Evolutionary conservation across 2,329 filamentous ascomycete species (phyloP), one percentile per base, ranked within the genome.

Genomic region (Cordyceps cateniannulata): DNA sequence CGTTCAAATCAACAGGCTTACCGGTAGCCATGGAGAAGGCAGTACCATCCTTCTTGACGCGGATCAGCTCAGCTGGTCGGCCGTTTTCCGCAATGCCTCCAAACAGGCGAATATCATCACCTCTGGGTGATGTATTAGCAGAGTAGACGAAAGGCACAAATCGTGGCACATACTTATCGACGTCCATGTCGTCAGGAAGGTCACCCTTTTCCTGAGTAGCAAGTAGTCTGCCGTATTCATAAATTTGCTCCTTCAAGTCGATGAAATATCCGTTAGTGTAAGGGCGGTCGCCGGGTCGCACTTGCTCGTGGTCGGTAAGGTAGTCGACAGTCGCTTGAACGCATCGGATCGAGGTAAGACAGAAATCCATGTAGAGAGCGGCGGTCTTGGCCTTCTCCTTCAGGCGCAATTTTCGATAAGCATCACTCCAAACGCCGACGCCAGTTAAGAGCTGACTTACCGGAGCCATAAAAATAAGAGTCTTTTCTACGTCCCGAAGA

Each of bases 261-360:
- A 97, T 88, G 73, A 97, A 97, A 77, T 98, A 98, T 72, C 91
- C 91, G 83, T 90, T 91, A 82, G 88, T 95, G 81, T 97, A 98
- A 66, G 92, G 91, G 69, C 89, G 87, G 75, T 98, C 93, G 75
- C 85, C 81, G 63, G 90, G 89, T 73, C 91, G 86, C 66, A 88
- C 87, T 77, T 93, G 90, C 74, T 98, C 93, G 72, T 86, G 86
- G 72, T 96, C 91, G 80, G 85, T 88, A 66, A 97, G 82, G 75
- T 88, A 88, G 75, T 91, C 87, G 75, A 96, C 90, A 63, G 91
- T 95, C 65, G 91, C 88, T 80, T 96, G 90, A 72, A 96, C 87
- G 77, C 92, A 95, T 75, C 86, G 87, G 73, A 97, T 91, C 65
- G 92, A 93, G 69, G 89, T 90, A 73, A 96, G 85, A 81, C 91